Evolutionary conservation across 805 yeast genomes (phyloP), one percentile per base, ranked within the genome.

Genomic region (Wickerhamomyces mucosus): DNA sequence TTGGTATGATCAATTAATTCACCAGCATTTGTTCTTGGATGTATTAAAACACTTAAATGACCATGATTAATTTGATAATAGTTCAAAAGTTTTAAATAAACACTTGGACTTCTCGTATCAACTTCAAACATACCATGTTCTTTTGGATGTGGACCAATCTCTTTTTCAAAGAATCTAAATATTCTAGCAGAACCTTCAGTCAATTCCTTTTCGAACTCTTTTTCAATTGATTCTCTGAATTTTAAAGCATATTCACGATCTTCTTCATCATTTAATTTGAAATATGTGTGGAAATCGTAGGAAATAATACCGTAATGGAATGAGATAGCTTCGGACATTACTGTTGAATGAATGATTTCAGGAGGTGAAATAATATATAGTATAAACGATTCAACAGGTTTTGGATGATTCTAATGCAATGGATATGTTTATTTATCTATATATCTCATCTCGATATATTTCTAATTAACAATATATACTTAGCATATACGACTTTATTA

Each of bases 271-370:
- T 37, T 45, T 4, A 54, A 46, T 34, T 51, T 51, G 38, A 65
- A 71, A 48, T 72, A 73, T 1, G 75, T 65, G 49, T 73, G 79
- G 42, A 73, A 58, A 46, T 73, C 78, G 49, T 65, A 73, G 12
- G 73, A 63, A 6, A 25, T 26, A 18, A 60, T 55, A 6, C 40
- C 40, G 31, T 45, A 51, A 23, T 40, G 30, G 38, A 51, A 51
- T 14, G 37, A 11, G 39, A 38, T 34, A n/a, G n/a, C n/a, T n/a
- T n/a, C n/a, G n/a, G n/a, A n/a, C n/a, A n/a, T n/a, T n/a, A n/a
- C n/a, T n/a, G n/a, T n/a, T n/a, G n/a, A n/a, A n/a, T n/a, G n/a
- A n/a, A n/a, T n/a, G n/a, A n/a, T n/a, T n/a, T n/a, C n/a, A n/a
- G n/a, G n/a, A n/a, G n/a, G n/a, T n/a, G n/a, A n/a, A n/a, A n/a